Evolutionary conservation across 129 eudicot species (phyloP).

Genomic region (Tanacetum coccineum): DNA sequence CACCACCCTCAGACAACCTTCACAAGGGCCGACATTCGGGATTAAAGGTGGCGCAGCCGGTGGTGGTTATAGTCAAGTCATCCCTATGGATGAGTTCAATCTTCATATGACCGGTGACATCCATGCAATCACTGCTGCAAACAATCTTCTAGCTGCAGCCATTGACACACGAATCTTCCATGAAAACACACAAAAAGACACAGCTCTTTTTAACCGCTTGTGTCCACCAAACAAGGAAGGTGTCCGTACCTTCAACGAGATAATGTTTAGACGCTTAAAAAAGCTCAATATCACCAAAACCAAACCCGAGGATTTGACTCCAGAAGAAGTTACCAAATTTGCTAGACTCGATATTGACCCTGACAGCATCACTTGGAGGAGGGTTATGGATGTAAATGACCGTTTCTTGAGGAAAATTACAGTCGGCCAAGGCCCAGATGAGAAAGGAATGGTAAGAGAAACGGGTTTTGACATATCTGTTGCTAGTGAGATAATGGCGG

Average conservation of each 20-base stretch:
- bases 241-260: constrained; percentile 56
- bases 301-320: constrained; percentile 79
- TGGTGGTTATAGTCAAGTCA: constrained; percentile 99
- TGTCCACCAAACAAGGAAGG: constrained; percentile 95
- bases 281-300: constrained; percentile 79
- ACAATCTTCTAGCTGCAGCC: constrained; percentile 96
- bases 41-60: constrained; percentile 99
- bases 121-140: constrained; percentile 97
- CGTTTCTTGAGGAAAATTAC: constrained; percentile 88
- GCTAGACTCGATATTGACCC: constrained; percentile 98
- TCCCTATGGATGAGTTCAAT: constrained; percentile 99
- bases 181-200: constrained; percentile 78
- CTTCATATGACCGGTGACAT: constrained; percentile 97
- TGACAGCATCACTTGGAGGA: constrained; percentile 82
- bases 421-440: constrained; percentile 95
- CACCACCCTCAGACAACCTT: constrained; percentile 93
- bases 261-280: constrained; percentile 79
- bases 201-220: constrained; percentile 76
- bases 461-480: constrained; percentile 94
- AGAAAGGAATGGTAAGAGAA: constrained; percentile 94
- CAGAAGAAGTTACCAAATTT: constrained; percentile 71
- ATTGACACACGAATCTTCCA: constrained; percentile 91
- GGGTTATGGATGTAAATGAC: constrained; percentile 97
- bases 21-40: constrained; percentile 99
- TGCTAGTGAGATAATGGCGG: constrained; percentile 99